These are phyloP conservation scores for Zygoascus bituminiphila DNA, from an alignment of 805 yeast species.

Conservation along the genomic window DNA sequence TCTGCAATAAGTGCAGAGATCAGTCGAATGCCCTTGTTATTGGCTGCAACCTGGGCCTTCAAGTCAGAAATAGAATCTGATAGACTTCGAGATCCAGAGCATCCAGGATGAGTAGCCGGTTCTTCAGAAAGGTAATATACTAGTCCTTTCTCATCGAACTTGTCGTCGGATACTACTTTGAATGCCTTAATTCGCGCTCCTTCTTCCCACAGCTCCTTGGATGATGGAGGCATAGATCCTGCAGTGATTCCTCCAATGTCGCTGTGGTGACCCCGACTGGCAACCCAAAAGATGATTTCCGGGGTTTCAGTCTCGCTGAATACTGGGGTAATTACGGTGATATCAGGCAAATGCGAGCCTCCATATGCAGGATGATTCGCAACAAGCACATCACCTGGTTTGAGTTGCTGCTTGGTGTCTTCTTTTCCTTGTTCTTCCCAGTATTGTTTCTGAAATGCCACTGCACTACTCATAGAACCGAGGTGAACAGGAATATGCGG, in stretches of 20 bases:
- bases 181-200: slow-evolving; percentile 84
- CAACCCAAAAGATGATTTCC: slow-evolving; percentile 73
- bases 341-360: slow-evolving; percentile 86
- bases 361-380: slow-evolving; percentile 78
- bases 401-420: slow-evolving; percentile 24
- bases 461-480: slow-evolving; percentile 80
- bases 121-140: slow-evolving; percentile 53
- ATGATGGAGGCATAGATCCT: slow-evolving; percentile 92
- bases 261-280: slow-evolving; percentile 93
- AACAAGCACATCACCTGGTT: slow-evolving; percentile 67
- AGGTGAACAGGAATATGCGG: slow-evolving; percentile 84
- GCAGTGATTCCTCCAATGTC: slow-evolving; percentile 91
- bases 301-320: slow-evolving; percentile 43
- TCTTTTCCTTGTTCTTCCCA: slow-evolving; percentile 46
- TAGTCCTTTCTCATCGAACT: slow-evolving; percentile 66
- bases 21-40: slow-evolving; percentile 71
- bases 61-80: slow-evolving; percentile 78
- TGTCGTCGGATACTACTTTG: slow-evolving; percentile 60
- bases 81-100: slow-evolving; percentile 81
- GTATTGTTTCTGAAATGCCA: slow-evolving; percentile 51
- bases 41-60: slow-evolving; percentile 84
- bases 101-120: slow-evolving; percentile 77
- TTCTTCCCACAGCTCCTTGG: slow-evolving; percentile 77
- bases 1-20: slow-evolving; percentile 54
- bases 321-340: slow-evolving; percentile 88